Evolutionary conservation across 164 flowering plant genomes (phyloP).

Genomic region (Vitis rotundifolia): DNA sequence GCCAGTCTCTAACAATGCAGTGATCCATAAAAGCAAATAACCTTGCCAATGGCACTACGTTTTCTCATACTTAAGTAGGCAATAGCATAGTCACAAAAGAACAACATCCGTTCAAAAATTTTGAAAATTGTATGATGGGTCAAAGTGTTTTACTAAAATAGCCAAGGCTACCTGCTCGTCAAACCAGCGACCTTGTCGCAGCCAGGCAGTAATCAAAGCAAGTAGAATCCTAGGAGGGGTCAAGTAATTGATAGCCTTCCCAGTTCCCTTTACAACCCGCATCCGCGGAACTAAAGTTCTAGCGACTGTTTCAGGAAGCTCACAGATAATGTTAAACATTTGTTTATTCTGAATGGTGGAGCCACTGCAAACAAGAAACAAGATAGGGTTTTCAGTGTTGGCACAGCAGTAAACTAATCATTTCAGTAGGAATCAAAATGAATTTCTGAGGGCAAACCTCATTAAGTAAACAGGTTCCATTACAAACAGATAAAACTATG

Average conservation of each 20-base stretch:
- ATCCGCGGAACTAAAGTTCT: conserved; percentile 92
- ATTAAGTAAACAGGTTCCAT: background rate
- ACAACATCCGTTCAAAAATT: no score
- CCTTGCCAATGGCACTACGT: no score
- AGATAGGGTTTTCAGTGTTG: background rate
- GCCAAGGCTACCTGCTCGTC: conserved; percentile 72
- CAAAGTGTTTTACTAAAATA: background rate
- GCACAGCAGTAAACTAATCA: background rate
- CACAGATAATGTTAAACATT: conserved; percentile 95
- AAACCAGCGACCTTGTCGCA: conserved; percentile 94
- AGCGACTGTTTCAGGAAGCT: conserved; percentile 98
- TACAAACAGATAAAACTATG: background rate
- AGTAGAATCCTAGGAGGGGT: conserved; percentile 95
- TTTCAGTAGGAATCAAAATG: background rate
- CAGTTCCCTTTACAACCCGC: conserved; percentile 86
- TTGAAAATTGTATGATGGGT: background rate
- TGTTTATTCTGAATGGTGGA: conserved; percentile 80
- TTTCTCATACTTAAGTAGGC: no score
- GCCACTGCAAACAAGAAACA: conserved; percentile 56
- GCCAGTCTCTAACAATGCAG: no score
- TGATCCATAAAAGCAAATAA: no score
- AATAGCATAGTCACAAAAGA: no score
- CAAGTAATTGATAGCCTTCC: conserved; percentile 87
- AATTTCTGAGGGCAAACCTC: background rate
- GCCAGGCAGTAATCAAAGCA: conserved; percentile 93